Base-by-base conservation (phyloP, 2,329 filamentous ascomycete genomes). In the Ophiostoma sp. region DNA sequence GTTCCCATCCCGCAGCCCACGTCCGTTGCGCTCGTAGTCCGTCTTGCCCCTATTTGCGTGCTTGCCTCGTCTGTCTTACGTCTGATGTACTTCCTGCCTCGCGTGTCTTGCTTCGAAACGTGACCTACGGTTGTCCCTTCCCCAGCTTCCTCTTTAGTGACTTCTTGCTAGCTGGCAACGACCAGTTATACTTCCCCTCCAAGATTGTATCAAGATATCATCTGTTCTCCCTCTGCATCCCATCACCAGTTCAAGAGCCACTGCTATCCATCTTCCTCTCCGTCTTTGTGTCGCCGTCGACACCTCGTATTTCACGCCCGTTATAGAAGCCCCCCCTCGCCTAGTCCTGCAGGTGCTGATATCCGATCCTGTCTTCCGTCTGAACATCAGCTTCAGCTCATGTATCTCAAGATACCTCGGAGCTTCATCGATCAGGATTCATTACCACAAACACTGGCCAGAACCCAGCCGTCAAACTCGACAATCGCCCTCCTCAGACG, bases 1-100 rank as follows among this genome's bases (percentile, higher is more conserved):
- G 16, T 58, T 58, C 42, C 11, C 27, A 27, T 44, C 3, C 52
- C 52, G 18, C 52, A 38, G 12, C 27, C 27, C 27, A 27, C 27
- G 27, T 27, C 27, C 27, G 27, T 27, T 27, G 27, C 27, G 27
- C 27, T 27, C 27, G 27, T 27, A 27, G 27, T 27, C 27, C 27
- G 27, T 27, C 27, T 27, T 60, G 27, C 55, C 55, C 55, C 55
- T 60, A 60, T 60, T 60, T 55, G 49, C 18, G 49, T 55, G 49
- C 49, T 55, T 16, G 16, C 47, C 27, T 27, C 27, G 27, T 27
- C 27, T 58, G 52, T 38, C 52, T 58, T 58, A 7, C 45, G 12
- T 49, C 16, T 16, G 11, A 58, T 27, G 47, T 27, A 27, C 27
- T 27, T 55, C 49, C 27, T 55, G 49, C n/a, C 49, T 12, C 3